Evolutionary conservation across 805 yeast species (phyloP).

Genomic region (Wickerhamomyces pijperi): DNA sequence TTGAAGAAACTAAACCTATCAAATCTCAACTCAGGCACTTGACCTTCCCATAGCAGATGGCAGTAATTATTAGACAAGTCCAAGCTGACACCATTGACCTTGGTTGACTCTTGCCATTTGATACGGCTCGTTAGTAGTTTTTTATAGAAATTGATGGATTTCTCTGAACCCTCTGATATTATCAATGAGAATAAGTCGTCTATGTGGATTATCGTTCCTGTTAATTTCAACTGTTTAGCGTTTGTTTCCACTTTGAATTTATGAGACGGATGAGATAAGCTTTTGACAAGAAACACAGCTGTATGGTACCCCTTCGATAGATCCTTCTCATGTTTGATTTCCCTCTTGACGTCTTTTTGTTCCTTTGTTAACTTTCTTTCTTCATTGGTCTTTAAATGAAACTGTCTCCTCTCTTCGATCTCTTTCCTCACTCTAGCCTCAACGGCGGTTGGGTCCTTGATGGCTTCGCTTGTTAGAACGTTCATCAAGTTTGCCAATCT

Average conservation of each 20-base stretch:
- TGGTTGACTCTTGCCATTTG: conserved; percentile 51
- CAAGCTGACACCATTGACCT: conserved; percentile 15
- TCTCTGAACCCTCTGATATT: conserved; percentile 65
- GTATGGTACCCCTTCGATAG: conserved; percentile 40
- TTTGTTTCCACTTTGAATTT: conserved; percentile 67
- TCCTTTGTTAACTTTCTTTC: conserved; percentile 53
- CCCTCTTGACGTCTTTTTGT: conserved; percentile 38
- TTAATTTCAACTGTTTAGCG: conserved; percentile 59
- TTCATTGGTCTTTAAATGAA: conserved; percentile 53
- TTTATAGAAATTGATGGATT: conserved; percentile 49
- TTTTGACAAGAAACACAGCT: conserved; percentile 47
- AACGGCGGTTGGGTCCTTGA: conserved; percentile 79
- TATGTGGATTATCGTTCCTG: conserved; percentile 42
- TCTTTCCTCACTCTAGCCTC: conserved; percentile 64
- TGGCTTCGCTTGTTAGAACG: conserved; percentile 76
- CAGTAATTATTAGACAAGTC: conserved; percentile 36
- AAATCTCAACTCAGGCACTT: conserved; percentile 40
- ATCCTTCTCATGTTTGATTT: conserved; percentile 35
- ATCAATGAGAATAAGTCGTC: conserved; percentile 38
- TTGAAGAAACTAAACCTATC: conserved; percentile 59
- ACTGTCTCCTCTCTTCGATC: conserved; percentile 44
- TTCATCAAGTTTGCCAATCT: conserved; percentile 77
- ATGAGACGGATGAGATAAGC: conserved; percentile 53
- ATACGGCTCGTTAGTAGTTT: conserved; percentile 52
- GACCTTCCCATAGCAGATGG: conserved; percentile 62